Evolutionary conservation across 306 rosid genomes (phyloP).

Genomic region (Pachyrhizus erosus): DNA sequence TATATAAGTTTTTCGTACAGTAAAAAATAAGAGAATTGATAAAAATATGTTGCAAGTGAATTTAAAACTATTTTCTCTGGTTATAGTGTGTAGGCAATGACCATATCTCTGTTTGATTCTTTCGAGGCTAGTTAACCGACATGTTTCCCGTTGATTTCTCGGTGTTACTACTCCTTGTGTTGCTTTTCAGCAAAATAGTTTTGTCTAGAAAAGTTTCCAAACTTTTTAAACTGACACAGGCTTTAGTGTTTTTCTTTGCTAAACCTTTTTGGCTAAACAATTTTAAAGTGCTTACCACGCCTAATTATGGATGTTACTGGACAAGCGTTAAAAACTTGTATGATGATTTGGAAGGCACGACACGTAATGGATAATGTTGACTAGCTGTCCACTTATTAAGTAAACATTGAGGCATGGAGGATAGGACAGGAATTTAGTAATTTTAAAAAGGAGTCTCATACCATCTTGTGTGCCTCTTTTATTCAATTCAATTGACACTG

Average conservation of each 20-base stretch:
- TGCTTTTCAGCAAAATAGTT: conserved; percentile 36
- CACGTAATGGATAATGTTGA: conserved; percentile 42
- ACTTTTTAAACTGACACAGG: conserved; percentile 56
- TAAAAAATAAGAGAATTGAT: neutral
- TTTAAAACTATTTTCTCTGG: neutral
- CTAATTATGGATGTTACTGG: conserved; percentile 41
- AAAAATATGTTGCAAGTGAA: neutral
- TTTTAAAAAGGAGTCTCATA: conserved; percentile 11
- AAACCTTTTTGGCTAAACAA: conserved; percentile 36
- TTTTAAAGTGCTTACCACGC: conserved; percentile 40
- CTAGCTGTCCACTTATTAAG: conserved; percentile 40
- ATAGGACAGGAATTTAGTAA: conserved; percentile 33
- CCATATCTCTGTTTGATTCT: conserved; percentile 24
- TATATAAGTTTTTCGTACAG: neutral
- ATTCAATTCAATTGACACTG: conserved; percentile 43
- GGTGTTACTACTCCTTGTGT: neutral
- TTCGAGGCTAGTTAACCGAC: conserved; percentile 28
- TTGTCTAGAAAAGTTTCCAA: conserved; percentile 51
- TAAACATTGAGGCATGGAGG: conserved; percentile 35
- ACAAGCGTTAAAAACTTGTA: conserved; percentile 30
- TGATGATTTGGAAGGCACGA: conserved; percentile 48
- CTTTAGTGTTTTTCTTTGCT: conserved; percentile 34
- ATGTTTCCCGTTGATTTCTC: conserved; percentile 33
- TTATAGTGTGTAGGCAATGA: neutral
- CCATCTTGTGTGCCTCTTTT: conserved; percentile 24